These are phyloP conservation scores for Ogataea paradorogensis DNA, from an alignment of 805 yeast species.

Conservation along the genomic window DNA sequence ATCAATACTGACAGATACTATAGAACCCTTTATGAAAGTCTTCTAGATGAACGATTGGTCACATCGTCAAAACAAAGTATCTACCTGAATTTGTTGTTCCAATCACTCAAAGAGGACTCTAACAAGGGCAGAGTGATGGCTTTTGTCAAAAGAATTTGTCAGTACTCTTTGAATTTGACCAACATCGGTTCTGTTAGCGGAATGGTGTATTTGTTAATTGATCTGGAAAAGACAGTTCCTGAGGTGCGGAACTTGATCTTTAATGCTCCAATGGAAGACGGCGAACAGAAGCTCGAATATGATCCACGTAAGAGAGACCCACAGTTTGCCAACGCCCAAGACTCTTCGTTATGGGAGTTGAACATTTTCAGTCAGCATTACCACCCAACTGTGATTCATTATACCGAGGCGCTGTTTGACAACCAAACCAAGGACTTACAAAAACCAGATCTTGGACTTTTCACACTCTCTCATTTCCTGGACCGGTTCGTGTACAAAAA, in stretches of 20 bases:
- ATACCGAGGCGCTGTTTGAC: conserved; percentile 63
- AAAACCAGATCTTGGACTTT: conserved; percentile 89
- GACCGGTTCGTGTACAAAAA: conserved; percentile 94
- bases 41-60: conserved; percentile 78
- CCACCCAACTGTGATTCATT: conserved; percentile 87
- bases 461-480: conserved; percentile 83
- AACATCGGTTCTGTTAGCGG: conserved; percentile 88
- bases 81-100: conserved; percentile 80
- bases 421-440: conserved; percentile 35
- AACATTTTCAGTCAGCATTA: conserved; percentile 71
- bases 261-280: conserved; percentile 48
- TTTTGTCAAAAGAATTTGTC: conserved; percentile 85
- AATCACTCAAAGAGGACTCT: conserved; percentile 72
- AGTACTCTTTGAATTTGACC: conserved; percentile 80
- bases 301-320: conserved; percentile 94
- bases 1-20: conserved; percentile 62
- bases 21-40: conserved; percentile 84
- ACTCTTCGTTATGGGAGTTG: conserved; percentile 85
- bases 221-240: conserved; percentile 63
- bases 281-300: conserved; percentile 38
- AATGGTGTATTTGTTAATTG: conserved; percentile 69
- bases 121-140: conserved; percentile 70
- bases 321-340: conserved; percentile 79
- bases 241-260: conserved; percentile 61
- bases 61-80: conserved; percentile 91